phyloP scores from a whole-genome alignment of 495 filamentous ascomycete genomes.

The Aspergillus heteromorphus region DNA sequence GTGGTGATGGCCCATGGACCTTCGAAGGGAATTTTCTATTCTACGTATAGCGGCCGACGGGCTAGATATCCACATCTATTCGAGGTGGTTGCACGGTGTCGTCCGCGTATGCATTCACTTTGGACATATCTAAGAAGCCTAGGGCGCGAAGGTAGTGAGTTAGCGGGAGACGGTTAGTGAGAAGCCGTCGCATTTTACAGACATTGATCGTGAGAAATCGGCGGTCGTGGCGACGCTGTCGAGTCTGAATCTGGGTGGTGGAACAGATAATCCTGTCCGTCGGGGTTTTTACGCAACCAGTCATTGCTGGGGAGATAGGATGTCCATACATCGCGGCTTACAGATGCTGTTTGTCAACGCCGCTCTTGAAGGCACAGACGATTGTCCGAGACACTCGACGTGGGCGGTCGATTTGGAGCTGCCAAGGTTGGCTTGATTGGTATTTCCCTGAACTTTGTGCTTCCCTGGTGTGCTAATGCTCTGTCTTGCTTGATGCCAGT shows the following conservation, averaged over 20 bases:
- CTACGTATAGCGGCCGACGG: slow-evolving; percentile 21
- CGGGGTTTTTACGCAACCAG: slow-evolving; percentile 17
- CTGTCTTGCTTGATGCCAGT: no score
- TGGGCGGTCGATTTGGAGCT: slow-evolving; percentile 56
- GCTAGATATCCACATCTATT: slow-evolving; percentile 57
- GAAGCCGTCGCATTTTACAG: slow-evolving; percentile 34
- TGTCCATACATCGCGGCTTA: slow-evolving; percentile 27
- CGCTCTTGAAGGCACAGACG: slow-evolving; percentile 38
- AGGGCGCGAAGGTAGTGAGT: slow-evolving; percentile 56
- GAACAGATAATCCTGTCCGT: neutral
- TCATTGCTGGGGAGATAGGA: slow-evolving; percentile 29
- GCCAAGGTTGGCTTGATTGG: slow-evolving; percentile 1
- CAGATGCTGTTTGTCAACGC: slow-evolving; percentile 68
- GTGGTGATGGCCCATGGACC: slow-evolving; percentile 67
- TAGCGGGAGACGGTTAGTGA: slow-evolving; percentile 40
- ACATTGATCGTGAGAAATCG: slow-evolving; percentile 38
- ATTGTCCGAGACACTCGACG: slow-evolving; percentile 34
- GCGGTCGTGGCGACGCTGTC: slow-evolving; percentile 34
- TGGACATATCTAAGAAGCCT: slow-evolving; percentile 67
- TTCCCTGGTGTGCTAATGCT: no score
- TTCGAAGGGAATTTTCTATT: slow-evolving; percentile 52
- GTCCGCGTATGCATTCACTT: slow-evolving; percentile 63
- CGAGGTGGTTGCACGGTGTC: slow-evolving; percentile 43
- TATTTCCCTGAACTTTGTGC: no score
- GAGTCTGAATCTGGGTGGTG: slow-evolving; percentile 12